Conservation (phyloP, 306 rosid genomes). For the Argentina anserina region DNA sequence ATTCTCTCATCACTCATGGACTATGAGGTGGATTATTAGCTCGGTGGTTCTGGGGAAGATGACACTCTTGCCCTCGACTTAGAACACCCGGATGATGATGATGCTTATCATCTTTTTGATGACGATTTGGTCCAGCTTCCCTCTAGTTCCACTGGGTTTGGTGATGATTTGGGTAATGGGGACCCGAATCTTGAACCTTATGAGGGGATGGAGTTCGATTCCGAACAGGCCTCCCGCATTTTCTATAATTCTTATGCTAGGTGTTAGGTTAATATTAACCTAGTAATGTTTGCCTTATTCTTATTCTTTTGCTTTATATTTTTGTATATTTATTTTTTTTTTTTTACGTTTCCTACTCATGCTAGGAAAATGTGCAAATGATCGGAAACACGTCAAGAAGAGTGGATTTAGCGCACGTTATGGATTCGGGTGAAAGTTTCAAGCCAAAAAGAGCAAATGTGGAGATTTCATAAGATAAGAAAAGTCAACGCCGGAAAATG, state of each 20-base stretch:
- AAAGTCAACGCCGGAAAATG: too few relatives aligned
- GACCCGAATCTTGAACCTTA: slow-evolving; percentile 35
- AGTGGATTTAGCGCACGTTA: too few relatives aligned
- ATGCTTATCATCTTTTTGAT: slow-evolving; percentile 10
- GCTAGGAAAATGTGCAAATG: too few relatives aligned
- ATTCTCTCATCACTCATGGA: slow-evolving; percentile 17
- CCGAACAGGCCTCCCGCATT: slow-evolving; percentile 41
- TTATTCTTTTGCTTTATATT: too few relatives aligned
- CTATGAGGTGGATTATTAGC: slow-evolving; percentile 26
- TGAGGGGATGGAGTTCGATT: slow-evolving; percentile 43
- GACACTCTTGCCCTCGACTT: slow-evolving; percentile 16
- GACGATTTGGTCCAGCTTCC: slow-evolving; percentile 5
- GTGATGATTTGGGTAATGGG: slow-evolving; percentile 1
- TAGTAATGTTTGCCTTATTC: too few relatives aligned
- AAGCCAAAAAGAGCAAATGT: too few relatives aligned
- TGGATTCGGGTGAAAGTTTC: too few relatives aligned
- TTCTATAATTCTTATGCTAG: slow-evolving; percentile 43
- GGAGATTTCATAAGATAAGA: too few relatives aligned
- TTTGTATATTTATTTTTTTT: too few relatives aligned
- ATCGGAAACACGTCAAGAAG: too few relatives aligned
- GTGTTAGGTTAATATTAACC: too few relatives aligned
- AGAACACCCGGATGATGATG: slow-evolving; percentile 13
- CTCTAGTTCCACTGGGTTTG: slow-evolving; percentile 9
- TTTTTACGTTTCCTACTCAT: too few relatives aligned
- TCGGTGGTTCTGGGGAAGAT: slow-evolving; percentile 22